Conservation (phyloP, 129 eudicot species). For the Flaveria robusta region DNA sequence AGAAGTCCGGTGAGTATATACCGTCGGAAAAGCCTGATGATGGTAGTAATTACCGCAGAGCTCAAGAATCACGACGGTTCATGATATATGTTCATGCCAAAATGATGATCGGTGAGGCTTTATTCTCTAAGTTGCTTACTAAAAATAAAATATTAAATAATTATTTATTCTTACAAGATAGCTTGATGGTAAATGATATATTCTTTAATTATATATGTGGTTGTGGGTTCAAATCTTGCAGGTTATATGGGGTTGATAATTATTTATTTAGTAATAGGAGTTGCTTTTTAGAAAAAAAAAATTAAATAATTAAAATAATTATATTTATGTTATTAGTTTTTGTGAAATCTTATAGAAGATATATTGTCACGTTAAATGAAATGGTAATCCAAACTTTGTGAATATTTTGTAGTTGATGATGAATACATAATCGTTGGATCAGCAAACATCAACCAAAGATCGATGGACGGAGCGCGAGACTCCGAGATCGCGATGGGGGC, state of each 20-base stretch:
- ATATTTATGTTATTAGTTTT: no score
- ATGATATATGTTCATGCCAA: conserved; percentile 91
- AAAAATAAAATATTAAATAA: not conserved
- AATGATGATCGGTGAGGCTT: conserved; percentile 76
- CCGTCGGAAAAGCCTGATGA: conserved; percentile 58
- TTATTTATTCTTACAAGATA: no score
- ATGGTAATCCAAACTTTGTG: not conserved
- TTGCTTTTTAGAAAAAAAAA: no score
- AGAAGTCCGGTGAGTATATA: conserved; percentile 57
- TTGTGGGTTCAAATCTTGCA: no score
- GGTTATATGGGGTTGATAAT: no score
- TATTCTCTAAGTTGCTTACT: not conserved
- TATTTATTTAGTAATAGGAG: no score
- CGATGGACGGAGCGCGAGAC: conserved; percentile 86
- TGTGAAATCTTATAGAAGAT: no score
- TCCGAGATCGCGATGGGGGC: conserved; percentile 96
- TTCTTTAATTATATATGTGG: no score
- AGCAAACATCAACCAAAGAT: conserved; percentile 79
- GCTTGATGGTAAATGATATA: no score
- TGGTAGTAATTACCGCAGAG: conserved; percentile 51
- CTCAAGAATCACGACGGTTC: conserved; percentile 70
- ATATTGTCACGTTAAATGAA: no score
- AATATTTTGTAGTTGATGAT: conserved; percentile 60
- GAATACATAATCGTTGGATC: conserved; percentile 86
- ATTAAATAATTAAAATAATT: no score